Percentiles rank a stretch among this genome's conserved stretches.
Conservation (phyloP, 2,329 filamentous ascomycete genomes). For the Diaporthe sp. region DNA sequence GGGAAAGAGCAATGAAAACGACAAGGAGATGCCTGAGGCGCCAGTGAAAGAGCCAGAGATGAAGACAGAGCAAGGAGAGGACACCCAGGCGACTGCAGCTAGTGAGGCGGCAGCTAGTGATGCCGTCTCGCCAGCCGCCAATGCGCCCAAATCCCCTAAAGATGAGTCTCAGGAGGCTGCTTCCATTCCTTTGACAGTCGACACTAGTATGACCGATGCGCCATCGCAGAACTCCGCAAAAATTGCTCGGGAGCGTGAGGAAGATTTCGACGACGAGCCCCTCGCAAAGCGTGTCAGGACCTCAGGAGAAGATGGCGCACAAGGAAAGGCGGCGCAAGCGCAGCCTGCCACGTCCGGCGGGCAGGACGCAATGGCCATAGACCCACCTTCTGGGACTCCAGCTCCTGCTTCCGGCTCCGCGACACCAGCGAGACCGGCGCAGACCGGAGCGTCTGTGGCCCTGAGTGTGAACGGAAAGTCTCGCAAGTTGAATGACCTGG, state of each 20-base stretch:
- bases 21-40: constrained; percentile 13
- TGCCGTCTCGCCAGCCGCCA: constrained; percentile 52
- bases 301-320: constrained; percentile 46
- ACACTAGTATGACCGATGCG: constrained; percentile 58
- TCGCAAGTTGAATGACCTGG: constrained; percentile 57
- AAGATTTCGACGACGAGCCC: constrained; percentile 76
- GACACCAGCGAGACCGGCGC: constrained; percentile 46
- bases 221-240: constrained; percentile 65
- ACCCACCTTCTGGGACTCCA: constrained; percentile 46
- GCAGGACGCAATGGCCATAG: constrained; percentile 49
- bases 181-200: constrained; percentile 48
- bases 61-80: constrained; percentile 38
- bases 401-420: constrained; percentile 47
- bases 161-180: constrained; percentile 52
- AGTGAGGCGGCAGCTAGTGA: constrained; percentile 50
- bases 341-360: constrained; percentile 51
- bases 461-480: constrained; percentile 47
- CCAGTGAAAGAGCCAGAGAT: not conserved
- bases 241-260: constrained; percentile 81
- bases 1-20: not conserved
- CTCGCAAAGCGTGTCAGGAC: constrained; percentile 86
- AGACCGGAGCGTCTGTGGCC: constrained; percentile 49
- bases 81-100: constrained; percentile 45
- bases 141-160: constrained; percentile 56
- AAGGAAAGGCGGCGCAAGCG: constrained; percentile 58